Percentiles rank a stretch among this genome's conserved stretches.
Conservation (phyloP, 2,329 filamentous ascomycete genomes). For the Aphanoascus verrucosus region DNA sequence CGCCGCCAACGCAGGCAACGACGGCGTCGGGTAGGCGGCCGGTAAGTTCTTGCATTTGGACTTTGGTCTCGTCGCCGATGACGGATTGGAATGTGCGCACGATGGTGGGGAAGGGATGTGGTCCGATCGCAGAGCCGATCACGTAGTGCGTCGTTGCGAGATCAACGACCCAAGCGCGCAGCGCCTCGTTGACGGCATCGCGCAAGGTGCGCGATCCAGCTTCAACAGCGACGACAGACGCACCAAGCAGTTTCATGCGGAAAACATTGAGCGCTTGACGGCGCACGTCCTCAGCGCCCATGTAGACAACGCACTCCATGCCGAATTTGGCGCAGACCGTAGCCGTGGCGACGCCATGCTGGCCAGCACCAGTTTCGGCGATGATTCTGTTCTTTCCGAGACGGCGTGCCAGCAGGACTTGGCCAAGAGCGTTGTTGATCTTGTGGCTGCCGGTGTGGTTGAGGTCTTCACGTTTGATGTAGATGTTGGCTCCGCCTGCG, state of each 20-base stretch:
- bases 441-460: constrained; percentile 98
- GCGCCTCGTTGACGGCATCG: constrained; percentile 87
- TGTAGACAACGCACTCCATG: constrained; percentile 96
- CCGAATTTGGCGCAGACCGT: constrained; percentile 97
- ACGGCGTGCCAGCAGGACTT: constrained; percentile 73
- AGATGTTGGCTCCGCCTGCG: constrained; percentile 88
- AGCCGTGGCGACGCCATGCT: constrained; percentile 94
- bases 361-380: constrained; percentile 91
- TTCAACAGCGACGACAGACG: constrained; percentile 84
- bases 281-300: constrained; percentile 95
- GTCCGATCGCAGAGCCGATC: constrained; percentile 92
- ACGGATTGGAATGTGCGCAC: constrained; percentile 96
- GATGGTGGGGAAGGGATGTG: constrained; percentile 95
- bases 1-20: constrained; percentile 91
- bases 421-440: constrained; percentile 96
- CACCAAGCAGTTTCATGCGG: constrained; percentile 91
- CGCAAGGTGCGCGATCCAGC: constrained; percentile 74
- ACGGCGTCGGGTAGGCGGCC: constrained; percentile 92
- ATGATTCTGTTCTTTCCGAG: constrained; percentile 96
- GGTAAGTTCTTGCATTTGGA: constrained; percentile 73
- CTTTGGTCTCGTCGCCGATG: constrained; percentile 88
- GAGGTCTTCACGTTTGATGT: constrained; percentile 92
- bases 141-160: constrained; percentile 96
- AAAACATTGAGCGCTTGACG: constrained; percentile 96
- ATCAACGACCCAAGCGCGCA: constrained; percentile 86